Evolutionary conservation across 148 eudicot genomes (phyloP).

Genomic region (Nepenthes gracilis): DNA sequence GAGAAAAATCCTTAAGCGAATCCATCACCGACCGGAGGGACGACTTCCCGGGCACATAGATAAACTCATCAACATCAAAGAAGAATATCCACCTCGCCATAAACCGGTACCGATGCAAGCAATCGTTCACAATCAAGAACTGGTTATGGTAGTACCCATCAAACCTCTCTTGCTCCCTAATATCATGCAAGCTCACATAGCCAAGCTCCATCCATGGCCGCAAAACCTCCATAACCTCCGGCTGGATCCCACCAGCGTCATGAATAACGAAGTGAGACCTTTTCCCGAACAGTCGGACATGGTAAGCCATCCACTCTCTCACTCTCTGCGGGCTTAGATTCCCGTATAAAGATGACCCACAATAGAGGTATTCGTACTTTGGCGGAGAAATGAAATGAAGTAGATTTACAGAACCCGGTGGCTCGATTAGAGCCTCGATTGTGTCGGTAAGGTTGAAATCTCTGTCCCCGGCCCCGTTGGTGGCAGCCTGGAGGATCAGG

Average conservation of each 20-base stretch:
- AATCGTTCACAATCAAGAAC: constrained; percentile 62
- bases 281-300: constrained; percentile 43
- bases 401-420: constrained; percentile 11
- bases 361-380: constrained; percentile 56
- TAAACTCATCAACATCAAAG: constrained; percentile 65
- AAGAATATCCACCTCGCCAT: constrained; percentile 66
- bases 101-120: constrained; percentile 54
- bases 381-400: constrained; percentile 19
- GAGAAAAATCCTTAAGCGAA: constrained; percentile 34
- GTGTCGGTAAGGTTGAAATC: constrained; percentile 26
- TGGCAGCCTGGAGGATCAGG: constrained; percentile 28
- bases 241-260: constrained; percentile 69
- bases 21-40: constrained; percentile 32
- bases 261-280: constrained; percentile 62
- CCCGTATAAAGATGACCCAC: constrained; percentile 66
- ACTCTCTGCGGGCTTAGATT: constrained; percentile 54
- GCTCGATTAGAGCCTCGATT: constrained; percentile 33
- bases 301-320: constrained; percentile 76
- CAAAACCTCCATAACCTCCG: constrained; percentile 40
- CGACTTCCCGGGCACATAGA: constrained; percentile 23
- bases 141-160: constrained; percentile 84
- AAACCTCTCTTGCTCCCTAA: constrained; percentile 56
- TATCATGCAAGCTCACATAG: constrained; percentile 52
- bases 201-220: constrained; percentile 68
- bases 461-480: constrained; percentile 34